phyloP scores from a whole-genome alignment of 345 rosid species.

The Adansonia digitata region DNA sequence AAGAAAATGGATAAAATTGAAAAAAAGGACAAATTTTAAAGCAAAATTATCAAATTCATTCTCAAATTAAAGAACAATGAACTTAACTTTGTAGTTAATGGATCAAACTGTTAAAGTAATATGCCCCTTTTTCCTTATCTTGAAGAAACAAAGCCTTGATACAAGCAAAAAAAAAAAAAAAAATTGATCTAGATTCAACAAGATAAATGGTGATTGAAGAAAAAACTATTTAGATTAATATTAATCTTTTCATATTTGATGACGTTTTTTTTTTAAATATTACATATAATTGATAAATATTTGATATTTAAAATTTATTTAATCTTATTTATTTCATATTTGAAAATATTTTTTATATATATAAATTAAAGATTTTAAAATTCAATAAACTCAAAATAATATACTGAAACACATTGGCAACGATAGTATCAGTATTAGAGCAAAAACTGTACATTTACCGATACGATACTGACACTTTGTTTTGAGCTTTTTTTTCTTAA shows the following conservation, averaged over 20 bases:
- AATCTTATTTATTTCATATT: no score
- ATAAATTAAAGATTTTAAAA: no score
- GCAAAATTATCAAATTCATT: constrained; percentile 3
- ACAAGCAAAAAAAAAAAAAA: constrained; percentile 21
- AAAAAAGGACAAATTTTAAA: background rate
- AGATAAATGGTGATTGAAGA: constrained; percentile 8
- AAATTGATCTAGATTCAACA: constrained; percentile 1
- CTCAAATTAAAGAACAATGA: constrained; percentile 7
- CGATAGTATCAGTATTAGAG: no score
- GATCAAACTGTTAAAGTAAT: background rate
- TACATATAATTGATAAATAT: no score
- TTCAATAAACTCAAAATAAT: no score
- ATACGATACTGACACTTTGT: no score
- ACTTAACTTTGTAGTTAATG: background rate
- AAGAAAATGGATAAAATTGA: no score
- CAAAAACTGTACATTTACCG: no score
- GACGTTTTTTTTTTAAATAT: constrained; percentile 21
- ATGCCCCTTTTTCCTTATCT: constrained; percentile 6
- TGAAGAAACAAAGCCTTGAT: constrained; percentile 8
- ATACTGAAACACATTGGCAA: no score
- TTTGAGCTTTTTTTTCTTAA: constrained; percentile 58
- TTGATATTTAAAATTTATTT: no score
- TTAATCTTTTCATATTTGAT: no score
- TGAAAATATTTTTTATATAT: no score
- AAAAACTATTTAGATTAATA: background rate